Evolutionary conservation across 2,329 filamentous ascomycete genomes (phyloP).

Genomic region (Apiospora hydei): DNA sequence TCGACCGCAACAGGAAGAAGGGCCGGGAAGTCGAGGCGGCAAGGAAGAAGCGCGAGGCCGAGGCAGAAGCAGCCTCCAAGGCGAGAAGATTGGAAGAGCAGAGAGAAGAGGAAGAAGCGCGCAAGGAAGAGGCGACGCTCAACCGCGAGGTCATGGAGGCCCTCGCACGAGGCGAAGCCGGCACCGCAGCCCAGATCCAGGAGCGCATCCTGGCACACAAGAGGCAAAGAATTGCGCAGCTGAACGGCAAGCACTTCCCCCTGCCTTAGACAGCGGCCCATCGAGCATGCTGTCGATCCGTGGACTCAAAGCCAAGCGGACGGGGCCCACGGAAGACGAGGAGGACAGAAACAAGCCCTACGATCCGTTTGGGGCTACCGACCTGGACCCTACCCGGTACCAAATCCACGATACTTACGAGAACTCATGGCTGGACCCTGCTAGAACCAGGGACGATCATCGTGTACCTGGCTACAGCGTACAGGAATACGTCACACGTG

Average conservation of each 20-base stretch:
- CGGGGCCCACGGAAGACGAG: slow-evolving; percentile 53
- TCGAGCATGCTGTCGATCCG: slow-evolving; percentile 68
- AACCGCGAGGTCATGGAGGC: slow-evolving; percentile 74
- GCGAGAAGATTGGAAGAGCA: slow-evolving; percentile 66
- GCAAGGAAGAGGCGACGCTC: slow-evolving; percentile 66
- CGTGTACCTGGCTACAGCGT: slow-evolving; percentile 84
- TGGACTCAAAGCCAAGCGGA: slow-evolving; percentile 74
- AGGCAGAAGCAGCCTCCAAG: slow-evolving; percentile 72
- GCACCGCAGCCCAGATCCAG: slow-evolving; percentile 65
- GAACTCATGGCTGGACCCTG: slow-evolving; percentile 74
- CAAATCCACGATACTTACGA: slow-evolving; percentile 73
- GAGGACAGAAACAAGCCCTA: slow-evolving; percentile 77
- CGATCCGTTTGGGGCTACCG: slow-evolving; percentile 84
- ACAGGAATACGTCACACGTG: slow-evolving; percentile 80
- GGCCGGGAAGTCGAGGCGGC: slow-evolving; percentile 64
- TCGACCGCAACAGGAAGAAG: slow-evolving; percentile 66
- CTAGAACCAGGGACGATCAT: slow-evolving; percentile 70
- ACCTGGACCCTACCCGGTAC: slow-evolving; percentile 71
- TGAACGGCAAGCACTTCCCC: slow-evolving; percentile 43
- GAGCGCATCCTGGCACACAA: slow-evolving; percentile 76
- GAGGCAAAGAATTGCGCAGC: slow-evolving; percentile 66
- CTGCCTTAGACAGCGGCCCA: slow-evolving; percentile 35
- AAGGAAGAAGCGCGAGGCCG: slow-evolving; percentile 63
- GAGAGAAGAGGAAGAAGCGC: slow-evolving; percentile 75
- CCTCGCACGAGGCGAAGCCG: slow-evolving; percentile 66